Evolutionary conservation across 805 yeast species (phyloP).

Genomic region (Alloascoidea africana): DNA sequence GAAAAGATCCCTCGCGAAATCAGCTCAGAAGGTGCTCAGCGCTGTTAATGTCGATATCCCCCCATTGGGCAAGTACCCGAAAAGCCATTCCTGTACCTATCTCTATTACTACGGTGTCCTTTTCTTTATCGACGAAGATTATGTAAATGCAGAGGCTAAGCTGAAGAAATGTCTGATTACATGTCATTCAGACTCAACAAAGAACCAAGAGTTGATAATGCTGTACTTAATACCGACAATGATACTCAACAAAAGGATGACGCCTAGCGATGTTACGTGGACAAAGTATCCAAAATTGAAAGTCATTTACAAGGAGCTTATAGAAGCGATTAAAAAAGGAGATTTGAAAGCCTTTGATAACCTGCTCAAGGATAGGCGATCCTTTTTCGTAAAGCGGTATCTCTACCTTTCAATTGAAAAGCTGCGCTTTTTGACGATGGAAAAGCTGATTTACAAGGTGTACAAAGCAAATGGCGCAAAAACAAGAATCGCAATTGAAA

Average conservation of each 20-base stretch:
- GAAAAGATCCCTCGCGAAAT: slow-evolving; percentile 59
- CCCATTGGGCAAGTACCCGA: slow-evolving; percentile 24
- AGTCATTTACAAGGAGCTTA: slow-evolving; percentile 29
- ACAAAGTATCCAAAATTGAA: slow-evolving; percentile 24
- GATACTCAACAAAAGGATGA: slow-evolving; percentile 28
- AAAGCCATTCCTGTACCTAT: slow-evolving; percentile 41
- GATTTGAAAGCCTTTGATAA: slow-evolving; percentile 36
- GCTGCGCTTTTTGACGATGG: slow-evolving; percentile 32
- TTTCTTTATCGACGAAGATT: slow-evolving; percentile 50
- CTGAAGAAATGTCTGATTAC: slow-evolving; percentile 32
- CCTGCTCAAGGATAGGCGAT: slow-evolving; percentile 28
- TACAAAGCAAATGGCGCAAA: slow-evolving; percentile 13
- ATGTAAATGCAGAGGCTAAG: slow-evolving; percentile 31
- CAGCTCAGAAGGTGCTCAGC: slow-evolving; percentile 53
- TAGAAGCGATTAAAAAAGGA: slow-evolving; percentile 35
- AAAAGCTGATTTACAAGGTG: slow-evolving; percentile 31
- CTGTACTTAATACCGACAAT: slow-evolving; percentile 49
- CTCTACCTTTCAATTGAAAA: slow-evolving; percentile 45
- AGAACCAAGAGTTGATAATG: slow-evolving; percentile 31
- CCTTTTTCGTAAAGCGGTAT: slow-evolving; percentile 36
- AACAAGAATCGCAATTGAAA: slow-evolving; percentile 21
- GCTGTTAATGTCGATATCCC: slow-evolving; percentile 41
- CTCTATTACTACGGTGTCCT: slow-evolving; percentile 57
- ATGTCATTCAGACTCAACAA: slow-evolving; percentile 15
- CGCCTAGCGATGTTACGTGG: slow-evolving; percentile 31